Evolutionary conservation across 306 rosid genomes (phyloP), one percentile per base, ranked within the genome.

Genomic region (Vigna trinervia): DNA sequence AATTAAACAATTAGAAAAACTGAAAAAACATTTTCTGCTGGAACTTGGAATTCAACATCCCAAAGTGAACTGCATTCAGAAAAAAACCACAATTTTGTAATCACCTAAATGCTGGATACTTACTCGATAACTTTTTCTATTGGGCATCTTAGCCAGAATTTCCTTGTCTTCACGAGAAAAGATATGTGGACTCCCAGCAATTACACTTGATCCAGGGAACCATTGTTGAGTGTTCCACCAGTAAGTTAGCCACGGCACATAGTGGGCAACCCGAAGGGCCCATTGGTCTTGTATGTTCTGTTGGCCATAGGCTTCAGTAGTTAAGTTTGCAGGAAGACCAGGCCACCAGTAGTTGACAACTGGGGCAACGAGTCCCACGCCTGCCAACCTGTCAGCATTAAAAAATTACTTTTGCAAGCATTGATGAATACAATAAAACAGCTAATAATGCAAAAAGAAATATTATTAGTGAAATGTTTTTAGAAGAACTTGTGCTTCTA

Each of bases 181-280:
- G 61, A 79, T 0, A 71, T 72, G 68, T 52, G 6, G 28, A 76
- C 57, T 46, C 14, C 12, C 9, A 76, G 56, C 28, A 60, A 82
- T 39, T 5, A 45, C 22, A 61, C 71, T 47, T 17, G 9, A 9
- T 41, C 30, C 4, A 0, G 97, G 96, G 82, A 95, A 90, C 96
- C 92, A 92, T 78, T 61, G 87, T 79, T 95, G 96, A 54, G 97
- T 90, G 81, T 90, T 88, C 98, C 98, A 92, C 95, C 96, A 90
- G 77, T 92, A 86, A 36, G 96, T 90, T 60, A 95, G 93, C 97
- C 96, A 90, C 2, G 98, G 97, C 3, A 58, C 20, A 71, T 92
- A 80, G 87, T 92, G 97, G 48, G 89, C 84, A 22, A 95, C 91
- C 67, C 97, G 89, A 58, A 86, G 12, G 8, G 89, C 79, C 97